A percentile compares a stretch with the other conserved stretches of the same genome.
These are phyloP conservation scores for Auriculariales sp. DNA, from an alignment of 768 basidiomycete species.

Conservation along the genomic window DNA sequence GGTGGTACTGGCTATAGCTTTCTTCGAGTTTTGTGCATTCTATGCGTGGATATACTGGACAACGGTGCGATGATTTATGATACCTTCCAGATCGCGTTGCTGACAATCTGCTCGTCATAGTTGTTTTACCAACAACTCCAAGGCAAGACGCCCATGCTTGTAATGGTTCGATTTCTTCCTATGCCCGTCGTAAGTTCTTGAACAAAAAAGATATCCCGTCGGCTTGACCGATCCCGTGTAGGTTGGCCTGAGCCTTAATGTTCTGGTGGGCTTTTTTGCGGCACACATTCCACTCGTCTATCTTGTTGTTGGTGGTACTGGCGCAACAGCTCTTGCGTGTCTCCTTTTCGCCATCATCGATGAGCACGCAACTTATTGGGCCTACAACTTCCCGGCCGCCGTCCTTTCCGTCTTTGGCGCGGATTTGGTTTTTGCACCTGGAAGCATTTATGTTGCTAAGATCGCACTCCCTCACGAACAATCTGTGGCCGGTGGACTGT, in stretches of 20 bases:
- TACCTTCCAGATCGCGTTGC: neutral
- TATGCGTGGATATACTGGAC: constrained; percentile 37
- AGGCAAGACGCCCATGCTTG: constrained; percentile 29
- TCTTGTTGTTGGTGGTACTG: constrained; percentile 34
- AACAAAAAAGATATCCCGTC: no score
- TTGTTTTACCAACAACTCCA: constrained; percentile 38
- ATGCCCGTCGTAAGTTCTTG: constrained; percentile 60
- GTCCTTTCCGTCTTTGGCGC: constrained; percentile 55
- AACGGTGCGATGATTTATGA: constrained; percentile 24
- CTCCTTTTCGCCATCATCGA: constrained; percentile 57
- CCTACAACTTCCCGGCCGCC: constrained; percentile 57
- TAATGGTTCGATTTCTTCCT: constrained; percentile 54
- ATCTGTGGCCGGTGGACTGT: constrained; percentile 2
- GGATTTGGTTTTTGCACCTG: constrained; percentile 62
- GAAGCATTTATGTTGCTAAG: constrained; percentile 62
- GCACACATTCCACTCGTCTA: constrained; percentile 28
- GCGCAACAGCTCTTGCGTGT: constrained; percentile 40
- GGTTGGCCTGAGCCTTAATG: constrained; percentile 49
- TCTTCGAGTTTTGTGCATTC: constrained; percentile 35
- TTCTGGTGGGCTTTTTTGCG: constrained; percentile 47
- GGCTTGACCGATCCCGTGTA: no score
- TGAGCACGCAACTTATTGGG: constrained; percentile 50
- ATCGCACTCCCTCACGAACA: constrained; percentile 55
- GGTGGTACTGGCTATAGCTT: constrained; percentile 47
- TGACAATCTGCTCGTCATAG: neutral